Percentiles rank a stretch among this genome's conserved stretches.
Conservation (phyloP, 306 rosid species). For the Rosa multiflora region DNA sequence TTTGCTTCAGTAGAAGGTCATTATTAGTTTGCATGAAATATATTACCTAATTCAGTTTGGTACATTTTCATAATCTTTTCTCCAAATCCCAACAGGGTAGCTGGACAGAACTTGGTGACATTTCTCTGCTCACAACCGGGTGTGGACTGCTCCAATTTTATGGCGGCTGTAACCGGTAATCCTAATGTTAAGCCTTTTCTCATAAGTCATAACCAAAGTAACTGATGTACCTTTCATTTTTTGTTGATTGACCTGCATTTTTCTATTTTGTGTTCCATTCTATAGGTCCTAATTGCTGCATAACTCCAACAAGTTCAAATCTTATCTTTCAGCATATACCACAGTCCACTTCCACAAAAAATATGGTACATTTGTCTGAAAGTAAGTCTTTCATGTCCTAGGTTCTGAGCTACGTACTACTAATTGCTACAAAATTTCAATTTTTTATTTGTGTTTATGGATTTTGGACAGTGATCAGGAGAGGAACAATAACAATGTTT, state of each 20-base stretch:
- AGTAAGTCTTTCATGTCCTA: conserved; percentile 41
- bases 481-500: conserved; percentile 59
- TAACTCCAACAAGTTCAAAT: conserved; percentile 44
- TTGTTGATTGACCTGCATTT: not conserved
- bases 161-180: not conserved
- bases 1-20: not conserved
- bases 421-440: not conserved
- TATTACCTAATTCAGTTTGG: not conserved
- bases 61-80: not conserved
- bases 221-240: not conserved
- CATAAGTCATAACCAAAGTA: too few species aligned
- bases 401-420: not conserved
- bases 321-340: conserved; percentile 52
- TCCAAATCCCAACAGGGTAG: not conserved
- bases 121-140: conserved; percentile 2
- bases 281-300: conserved; percentile 46
- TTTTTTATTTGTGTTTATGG: not conserved
- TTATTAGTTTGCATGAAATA: not conserved
- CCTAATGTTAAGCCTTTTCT: not conserved
- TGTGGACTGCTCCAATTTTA: conserved; percentile 1
- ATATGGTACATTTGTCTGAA: conserved; percentile 72
- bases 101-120: not conserved
- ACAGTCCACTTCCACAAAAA: conserved; percentile 73
- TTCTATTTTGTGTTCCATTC: not conserved
- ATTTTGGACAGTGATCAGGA: conserved; percentile 65